Evolutionary conservation across 1,284 basidiomycete species (phyloP), one percentile per base, ranked within the genome.

Genomic region (Meira miltonrushii): DNA sequence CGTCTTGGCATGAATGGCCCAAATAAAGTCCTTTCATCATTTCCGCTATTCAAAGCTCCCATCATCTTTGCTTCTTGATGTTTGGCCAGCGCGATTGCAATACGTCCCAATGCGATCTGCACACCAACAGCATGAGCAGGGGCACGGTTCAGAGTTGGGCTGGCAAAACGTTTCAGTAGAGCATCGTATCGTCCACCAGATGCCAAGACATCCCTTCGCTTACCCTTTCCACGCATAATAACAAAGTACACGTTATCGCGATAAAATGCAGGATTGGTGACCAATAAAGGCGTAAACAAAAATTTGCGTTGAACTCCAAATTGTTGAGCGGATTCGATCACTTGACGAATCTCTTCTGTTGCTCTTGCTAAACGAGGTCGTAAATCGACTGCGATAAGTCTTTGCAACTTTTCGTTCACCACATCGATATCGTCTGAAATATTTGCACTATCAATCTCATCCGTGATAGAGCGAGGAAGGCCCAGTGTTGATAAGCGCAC

Each of bases 1-100:
- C 89, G 82, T 12, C 89, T 83, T 17, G 90, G 88, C 75, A 88
- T 89, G 87, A 88, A 92, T 65, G 85, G 88, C 0, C 90, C 90
- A 64, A 91, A 91, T 0, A 88, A 89, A 15, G 86, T 84, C 72
- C 90, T 88, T 72, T 88, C 89, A 54, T 88, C 77, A 33, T 8
- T 33, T 33, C 28, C 28, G 47, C 80, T 48, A 13, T 13, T 13
- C n/a, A 43, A 21, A 21, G n/a, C n/a, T 62, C 33, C 66, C 48
- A 50, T 50, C 23, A 28, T 28, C 88, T 81, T 1, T 83, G 83
- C 70, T 71, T 86, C 87, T 1, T 85, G 82, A 40, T 76, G 64
- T 55, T 67, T 68, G 0, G 87, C 87, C 0, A 92, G 81, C 7
- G 85, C 84, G 0, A 83, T 79, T 0, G 87, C 85, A 62, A 92